Conservation (phyloP, 345 rosid genomes). For the Nephelium lappaceum region DNA sequence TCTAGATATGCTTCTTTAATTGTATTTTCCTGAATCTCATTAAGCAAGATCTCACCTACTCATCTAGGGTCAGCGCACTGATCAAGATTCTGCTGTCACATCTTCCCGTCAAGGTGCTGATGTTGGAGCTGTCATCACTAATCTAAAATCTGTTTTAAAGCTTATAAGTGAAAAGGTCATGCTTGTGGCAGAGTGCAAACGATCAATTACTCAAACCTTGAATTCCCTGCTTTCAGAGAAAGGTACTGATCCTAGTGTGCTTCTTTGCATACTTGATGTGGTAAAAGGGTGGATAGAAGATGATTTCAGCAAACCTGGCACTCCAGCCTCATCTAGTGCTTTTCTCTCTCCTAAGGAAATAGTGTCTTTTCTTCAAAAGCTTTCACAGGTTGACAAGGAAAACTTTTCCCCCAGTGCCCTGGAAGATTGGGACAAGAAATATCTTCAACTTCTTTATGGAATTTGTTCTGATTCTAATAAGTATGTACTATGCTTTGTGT, state of each 20-base stretch:
- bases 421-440: conserved; percentile 95
- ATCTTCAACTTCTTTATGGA: conserved; percentile 90
- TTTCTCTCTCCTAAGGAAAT: conserved; percentile 80
- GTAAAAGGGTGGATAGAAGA: conserved; percentile 92
- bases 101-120: conserved; percentile 90
- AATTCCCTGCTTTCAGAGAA: conserved; percentile 88
- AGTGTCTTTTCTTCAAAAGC: conserved; percentile 78
- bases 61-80: conserved; percentile 79
- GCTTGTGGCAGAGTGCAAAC: conserved; percentile 87
- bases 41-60: conserved; percentile 23
- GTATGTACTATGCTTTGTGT: conserved; percentile 41
- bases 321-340: conserved; percentile 48
- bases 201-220: conserved; percentile 70
- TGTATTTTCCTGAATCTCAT: conserved; percentile 21
- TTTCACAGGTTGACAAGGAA: conserved; percentile 90
- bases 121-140: conserved; percentile 75
- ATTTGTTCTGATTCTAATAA: conserved; percentile 84
- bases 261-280: conserved; percentile 88
- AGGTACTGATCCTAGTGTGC: conserved; percentile 89
- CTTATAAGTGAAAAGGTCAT: conserved; percentile 87
- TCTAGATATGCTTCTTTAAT: background rate
- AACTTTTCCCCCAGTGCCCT: conserved; percentile 60
- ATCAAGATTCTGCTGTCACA: conserved; percentile 86
- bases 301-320: conserved; percentile 66
- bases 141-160: conserved; percentile 78